A percentile compares a stretch with the other conserved stretches of the same genome.
These are phyloP conservation scores for Trichoderma aggressivum DNA, from an alignment of 2,329 filamentous ascomycete genomes.

Conservation along the genomic window DNA sequence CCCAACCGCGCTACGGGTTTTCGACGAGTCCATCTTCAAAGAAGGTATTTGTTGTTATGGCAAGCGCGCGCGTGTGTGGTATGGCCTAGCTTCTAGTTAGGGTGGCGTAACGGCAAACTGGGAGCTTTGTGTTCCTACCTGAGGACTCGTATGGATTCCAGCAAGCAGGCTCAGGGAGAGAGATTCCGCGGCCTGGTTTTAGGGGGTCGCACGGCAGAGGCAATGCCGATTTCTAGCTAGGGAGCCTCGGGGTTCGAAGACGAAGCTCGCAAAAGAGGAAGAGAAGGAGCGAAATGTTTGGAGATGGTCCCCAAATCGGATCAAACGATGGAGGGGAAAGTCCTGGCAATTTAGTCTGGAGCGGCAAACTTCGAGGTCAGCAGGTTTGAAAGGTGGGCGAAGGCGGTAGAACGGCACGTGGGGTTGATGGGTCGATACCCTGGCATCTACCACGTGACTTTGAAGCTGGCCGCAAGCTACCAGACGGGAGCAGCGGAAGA, in stretches of 20 bases:
- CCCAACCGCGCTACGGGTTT: conserved; percentile 23
- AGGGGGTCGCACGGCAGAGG: conserved; percentile 2
- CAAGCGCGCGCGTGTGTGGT: not conserved
- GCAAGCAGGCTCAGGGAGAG: not conserved
- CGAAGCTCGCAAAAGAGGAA: not conserved
- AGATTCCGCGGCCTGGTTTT: not conserved
- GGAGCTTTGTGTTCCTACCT: conserved; percentile 15
- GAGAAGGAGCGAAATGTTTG: not conserved
- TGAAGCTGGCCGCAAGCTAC: not conserved
- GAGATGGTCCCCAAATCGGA: not conserved
- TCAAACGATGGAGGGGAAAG: conserved; percentile 9
- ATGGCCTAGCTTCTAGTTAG: not conserved
- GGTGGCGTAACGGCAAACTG: conserved; percentile 3
- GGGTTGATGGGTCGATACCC: conserved; percentile 17
- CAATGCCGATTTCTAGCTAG: not conserved
- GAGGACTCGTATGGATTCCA: not conserved
- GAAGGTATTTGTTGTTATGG: not conserved
- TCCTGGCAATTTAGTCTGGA: conserved; percentile 1
- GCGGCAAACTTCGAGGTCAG: conserved; percentile 13
- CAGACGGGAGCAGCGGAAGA: not conserved
- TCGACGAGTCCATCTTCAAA: conserved; percentile 18
- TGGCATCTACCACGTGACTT: conserved; percentile 15
- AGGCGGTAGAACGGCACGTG: conserved; percentile 19
- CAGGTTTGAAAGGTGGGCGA: conserved; percentile 18
- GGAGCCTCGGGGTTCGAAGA: not conserved